These are phyloP conservation scores for Amanita subjunquillea DNA, from an alignment of 768 basidiomycete genomes.

Conservation along the genomic window DNA sequence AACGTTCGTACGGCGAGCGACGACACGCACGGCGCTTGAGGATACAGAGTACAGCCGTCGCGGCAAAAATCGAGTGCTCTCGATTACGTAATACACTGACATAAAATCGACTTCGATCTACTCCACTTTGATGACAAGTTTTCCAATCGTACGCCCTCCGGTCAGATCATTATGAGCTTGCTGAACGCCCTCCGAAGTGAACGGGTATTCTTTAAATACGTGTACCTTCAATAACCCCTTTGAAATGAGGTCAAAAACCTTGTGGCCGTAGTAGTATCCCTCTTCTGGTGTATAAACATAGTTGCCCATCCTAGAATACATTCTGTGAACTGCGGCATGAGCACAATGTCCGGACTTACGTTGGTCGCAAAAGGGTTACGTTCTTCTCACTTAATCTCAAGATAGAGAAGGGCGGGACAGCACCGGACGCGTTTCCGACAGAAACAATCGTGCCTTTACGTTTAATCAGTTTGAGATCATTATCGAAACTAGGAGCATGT, in stretches of 20 bases:
- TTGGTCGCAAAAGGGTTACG: conserved; percentile 66
- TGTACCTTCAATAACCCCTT: conserved; percentile 54
- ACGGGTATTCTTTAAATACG: conserved; percentile 71
- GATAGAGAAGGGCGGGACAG: conserved; percentile 66
- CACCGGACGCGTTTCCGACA: conserved; percentile 87
- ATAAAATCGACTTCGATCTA: conserved; percentile 3
- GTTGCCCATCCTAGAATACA: conserved; percentile 45
- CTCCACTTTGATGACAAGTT: conserved; percentile 69
- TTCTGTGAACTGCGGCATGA: background rate
- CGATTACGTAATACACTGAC: background rate
- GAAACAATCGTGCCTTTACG: conserved; percentile 87
- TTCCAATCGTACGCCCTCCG: conserved; percentile 73
- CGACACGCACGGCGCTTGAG: background rate
- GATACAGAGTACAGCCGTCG: background rate
- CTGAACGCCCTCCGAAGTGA: conserved; percentile 70
- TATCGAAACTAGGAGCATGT: conserved; percentile 7
- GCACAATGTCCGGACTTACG: conserved; percentile 32
- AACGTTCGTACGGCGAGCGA: background rate
- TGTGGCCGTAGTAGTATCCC: conserved; percentile 47
- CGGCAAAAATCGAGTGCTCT: background rate
- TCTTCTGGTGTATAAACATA: conserved; percentile 73
- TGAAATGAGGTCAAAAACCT: conserved; percentile 53
- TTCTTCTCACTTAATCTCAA: conserved; percentile 76
- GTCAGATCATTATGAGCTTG: conserved; percentile 73
- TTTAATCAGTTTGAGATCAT: conserved; percentile 69